Evolutionary conservation across 1,284 basidiomycete species (phyloP).

Genomic region (Ceratobasidium sp.): DNA sequence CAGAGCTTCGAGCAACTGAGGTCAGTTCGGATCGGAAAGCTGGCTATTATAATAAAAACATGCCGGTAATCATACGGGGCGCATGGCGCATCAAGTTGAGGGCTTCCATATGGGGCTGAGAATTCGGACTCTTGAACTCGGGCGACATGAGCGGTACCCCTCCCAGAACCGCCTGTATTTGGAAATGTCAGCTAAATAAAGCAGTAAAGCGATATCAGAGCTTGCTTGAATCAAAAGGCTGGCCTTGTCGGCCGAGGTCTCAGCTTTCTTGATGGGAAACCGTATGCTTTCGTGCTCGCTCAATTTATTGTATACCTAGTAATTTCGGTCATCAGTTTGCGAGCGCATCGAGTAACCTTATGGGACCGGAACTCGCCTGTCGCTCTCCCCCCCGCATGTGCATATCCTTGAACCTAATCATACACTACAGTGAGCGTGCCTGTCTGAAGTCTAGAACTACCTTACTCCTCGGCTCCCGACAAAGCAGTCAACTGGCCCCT

Average conservation of each 20-base stretch:
- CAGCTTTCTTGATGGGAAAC: conserved; percentile 69
- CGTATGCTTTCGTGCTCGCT: conserved; percentile 72
- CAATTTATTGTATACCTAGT: conserved; percentile 67
- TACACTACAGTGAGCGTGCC: background rate
- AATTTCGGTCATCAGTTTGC: conserved; percentile 3
- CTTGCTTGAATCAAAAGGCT: conserved; percentile 73
- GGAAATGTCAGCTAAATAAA: conserved; percentile 45
- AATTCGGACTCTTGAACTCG: conserved; percentile 72
- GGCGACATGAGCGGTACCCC: conserved; percentile 69
- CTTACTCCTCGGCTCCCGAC: conserved; percentile 71
- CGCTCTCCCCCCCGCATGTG: conserved; percentile 75
- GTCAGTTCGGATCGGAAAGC: conserved; percentile 3
- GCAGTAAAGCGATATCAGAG: background rate
- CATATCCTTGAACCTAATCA: conserved; percentile 63
- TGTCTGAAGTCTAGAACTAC: conserved; percentile 29
- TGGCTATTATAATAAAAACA: conserved; percentile 32
- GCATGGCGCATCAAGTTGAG: conserved; percentile 70
- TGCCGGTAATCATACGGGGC: conserved; percentile 69
- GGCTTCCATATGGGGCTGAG: conserved; percentile 73
- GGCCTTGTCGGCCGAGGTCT: conserved; percentile 71
- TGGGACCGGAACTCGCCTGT: conserved; percentile 52
- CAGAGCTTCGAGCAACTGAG: conserved; percentile 56
- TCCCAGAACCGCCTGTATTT: conserved; percentile 65
- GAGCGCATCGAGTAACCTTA: background rate
- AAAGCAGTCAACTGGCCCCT: conserved; percentile 47